phyloP scores from a whole-genome alignment of 2,329 filamentous ascomycete species.

The Aulographum hederae region DNA sequence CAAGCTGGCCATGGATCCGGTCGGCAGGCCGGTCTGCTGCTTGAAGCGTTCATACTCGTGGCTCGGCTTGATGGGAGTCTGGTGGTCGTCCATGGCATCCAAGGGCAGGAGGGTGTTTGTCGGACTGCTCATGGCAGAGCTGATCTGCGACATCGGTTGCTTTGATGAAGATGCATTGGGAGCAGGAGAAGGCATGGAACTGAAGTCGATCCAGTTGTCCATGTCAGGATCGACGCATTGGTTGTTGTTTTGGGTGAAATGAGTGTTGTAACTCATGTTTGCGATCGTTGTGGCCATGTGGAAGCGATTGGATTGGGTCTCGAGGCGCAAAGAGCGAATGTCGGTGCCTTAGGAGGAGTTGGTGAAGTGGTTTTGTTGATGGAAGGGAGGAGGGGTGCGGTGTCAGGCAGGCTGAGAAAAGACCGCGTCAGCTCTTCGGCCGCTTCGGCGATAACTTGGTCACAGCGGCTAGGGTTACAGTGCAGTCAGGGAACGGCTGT shows the following conservation, averaged over 20 bases:
- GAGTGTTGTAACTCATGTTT: neutral
- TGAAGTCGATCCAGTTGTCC: slow-evolving; percentile 33
- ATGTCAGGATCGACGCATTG: slow-evolving; percentile 22
- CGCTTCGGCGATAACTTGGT: too few relatives aligned
- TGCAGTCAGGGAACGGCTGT: too few relatives aligned
- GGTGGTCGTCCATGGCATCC: slow-evolving; percentile 27
- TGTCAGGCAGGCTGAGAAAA: too few relatives aligned
- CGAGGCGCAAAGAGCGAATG: too few relatives aligned
- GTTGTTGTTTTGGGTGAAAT: slow-evolving; percentile 9
- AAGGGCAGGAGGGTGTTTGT: slow-evolving; percentile 34
- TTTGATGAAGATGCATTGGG: slow-evolving; percentile 24
- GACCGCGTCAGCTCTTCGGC: too few relatives aligned
- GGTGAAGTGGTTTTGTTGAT: neutral
- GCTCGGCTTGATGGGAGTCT: slow-evolving; percentile 58
- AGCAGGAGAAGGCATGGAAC: slow-evolving; percentile 40
- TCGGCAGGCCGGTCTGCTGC: slow-evolving; percentile 85
- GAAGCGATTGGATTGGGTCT: too few relatives aligned
- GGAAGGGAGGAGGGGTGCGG: too few relatives aligned
- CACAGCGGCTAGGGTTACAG: too few relatives aligned
- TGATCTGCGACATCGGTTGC: slow-evolving; percentile 26
- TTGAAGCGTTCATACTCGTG: slow-evolving; percentile 92
- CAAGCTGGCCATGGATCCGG: slow-evolving; percentile 64
- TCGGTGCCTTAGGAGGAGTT: neutral
- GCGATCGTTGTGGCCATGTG: neutral
- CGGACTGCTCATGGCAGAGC: slow-evolving; percentile 34